Evolutionary conservation across 1,139 yeast genomes (phyloP), one percentile per base, ranked within the genome.

Genomic region (Candida tunisiensis): DNA sequence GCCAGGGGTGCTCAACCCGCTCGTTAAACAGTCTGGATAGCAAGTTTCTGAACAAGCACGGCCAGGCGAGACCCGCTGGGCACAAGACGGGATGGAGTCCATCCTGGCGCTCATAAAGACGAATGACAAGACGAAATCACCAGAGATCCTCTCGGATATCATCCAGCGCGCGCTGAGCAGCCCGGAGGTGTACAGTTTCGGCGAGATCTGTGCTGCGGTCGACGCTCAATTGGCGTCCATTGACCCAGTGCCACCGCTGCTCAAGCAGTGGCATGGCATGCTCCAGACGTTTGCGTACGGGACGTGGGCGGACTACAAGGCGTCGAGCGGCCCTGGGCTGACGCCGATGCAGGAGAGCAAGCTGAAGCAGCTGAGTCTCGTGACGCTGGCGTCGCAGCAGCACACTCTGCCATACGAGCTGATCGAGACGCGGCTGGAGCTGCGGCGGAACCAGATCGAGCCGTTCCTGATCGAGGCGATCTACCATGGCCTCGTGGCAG

Each of bases 401-500:
- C 24, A 27, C 10, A 16, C 19, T 5, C 11, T 26, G 14, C n/a
- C 12, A 15, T 31, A 18, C 25, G 23, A 10, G 11, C 17, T 24
- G 4, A 21, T 35, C 3, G 26, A 34, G 6, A 15, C 9, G 16
- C 10, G 5, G 9, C 26, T 32, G 10, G 19, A 14, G 4, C 20
- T 34, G 9, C 19, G 19, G 7, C 7, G 14, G 13, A 16, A 12
- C n/a, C 10, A 30, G n/a, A 34, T 46, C 6, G 51, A 44, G 31
- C 31, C 32, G 16, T 31, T 38, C 15, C 35, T 45, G 8, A 32
- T 47, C 17, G 38, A 38, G 8, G 38, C 45, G 9, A 34, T 46
- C 4, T 39, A 39, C 22, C 34, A 31, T 16, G 48, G 45, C 5
- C 34, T 33, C 16, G 28, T 46, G 11, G 26, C 24, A 3, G 52